Evolutionary conservation across 2,329 filamentous ascomycete genomes (phyloP), one percentile per base, ranked within the genome.

Genomic region (Talaromyces marneffei): DNA sequence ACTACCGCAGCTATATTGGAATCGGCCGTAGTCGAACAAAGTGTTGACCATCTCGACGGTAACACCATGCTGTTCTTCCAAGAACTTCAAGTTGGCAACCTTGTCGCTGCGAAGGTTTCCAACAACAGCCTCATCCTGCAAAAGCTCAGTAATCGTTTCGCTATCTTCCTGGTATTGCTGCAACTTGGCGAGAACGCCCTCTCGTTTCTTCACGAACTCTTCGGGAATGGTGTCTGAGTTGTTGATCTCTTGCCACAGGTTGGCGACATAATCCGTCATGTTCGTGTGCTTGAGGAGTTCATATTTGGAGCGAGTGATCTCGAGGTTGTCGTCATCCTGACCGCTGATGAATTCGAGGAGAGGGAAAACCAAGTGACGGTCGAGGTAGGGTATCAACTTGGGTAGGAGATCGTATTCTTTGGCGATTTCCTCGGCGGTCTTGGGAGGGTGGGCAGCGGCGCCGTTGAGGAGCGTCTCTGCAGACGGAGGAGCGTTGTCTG

Each of bases 201-300:
- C 89, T 72, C 91, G 85, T 87, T 94, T 95, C 77, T 89, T 87
- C 70, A 87, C 85, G 77, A 92, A 97, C 78, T 97, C 92, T 65
- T 88, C 84, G 56, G 94, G 92, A 59, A 89, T 81, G 65, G 90
- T 84, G 63, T 89, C 83, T 66, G 91, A 85, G 69, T 87, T 84
- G 80, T 97, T 87, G 67, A 99, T 86, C 72, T 97, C 90, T 75
- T 90, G 89, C 83, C 96, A 91, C 68, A 99, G 82, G 72, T 88
- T 90, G 72, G 92, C 92, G 59, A 97, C 91, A 76, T 96, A 99
- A 79, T 99, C 94, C 71, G 89, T 94, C 94, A 99, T 99, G 83
- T 97, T 97, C 72, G 94, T 97, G 77, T 92, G 88, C 81, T 96
- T 93, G 69, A 99, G 86, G 62, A 99, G 87, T 79, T 93, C 88